phyloP scores from a whole-genome alignment of 192 early-diverging fungal genomes.

The Backusella circina region DNA sequence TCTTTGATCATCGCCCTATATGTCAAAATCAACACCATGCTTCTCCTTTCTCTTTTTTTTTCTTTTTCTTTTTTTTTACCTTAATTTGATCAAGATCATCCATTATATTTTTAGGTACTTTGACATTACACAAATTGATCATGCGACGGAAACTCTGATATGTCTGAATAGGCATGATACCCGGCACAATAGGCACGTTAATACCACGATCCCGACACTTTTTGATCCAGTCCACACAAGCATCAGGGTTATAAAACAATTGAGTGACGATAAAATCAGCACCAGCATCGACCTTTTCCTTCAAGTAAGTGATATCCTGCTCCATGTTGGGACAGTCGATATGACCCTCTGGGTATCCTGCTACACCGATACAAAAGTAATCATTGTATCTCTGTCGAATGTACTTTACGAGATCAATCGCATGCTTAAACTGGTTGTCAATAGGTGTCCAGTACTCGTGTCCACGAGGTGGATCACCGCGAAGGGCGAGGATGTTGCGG shows the following conservation, averaged over 20 bases:
- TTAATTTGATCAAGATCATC: constrained; percentile 74
- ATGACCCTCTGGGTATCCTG: constrained; percentile 85
- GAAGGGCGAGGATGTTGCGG: constrained; percentile 81
- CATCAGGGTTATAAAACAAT: constrained; percentile 76
- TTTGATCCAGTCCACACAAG: constrained; percentile 68
- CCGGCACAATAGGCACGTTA: constrained; percentile 69
- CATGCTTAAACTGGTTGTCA: constrained; percentile 73
- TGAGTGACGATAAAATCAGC: constrained; percentile 86
- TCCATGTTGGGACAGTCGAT: constrained; percentile 51
- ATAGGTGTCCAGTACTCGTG: constrained; percentile 70
- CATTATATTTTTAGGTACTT: constrained; percentile 59
- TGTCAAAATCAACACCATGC: neutral
- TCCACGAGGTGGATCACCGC: constrained; percentile 82
- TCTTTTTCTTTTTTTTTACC: constrained; percentile 30
- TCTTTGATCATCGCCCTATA: constrained; percentile 72
- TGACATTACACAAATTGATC: constrained; percentile 69
- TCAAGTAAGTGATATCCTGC: constrained; percentile 60
- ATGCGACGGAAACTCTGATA: constrained; percentile 80
- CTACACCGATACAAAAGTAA: constrained; percentile 88
- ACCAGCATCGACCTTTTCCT: constrained; percentile 75
- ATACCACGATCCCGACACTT: constrained; percentile 58
- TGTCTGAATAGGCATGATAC: constrained; percentile 85
- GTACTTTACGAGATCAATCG: constrained; percentile 76
- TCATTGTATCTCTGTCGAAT: constrained; percentile 74
- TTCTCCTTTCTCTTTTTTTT: neutral